Conservation (phyloP, 306 rosid species). For the Quercus cerris region DNA sequence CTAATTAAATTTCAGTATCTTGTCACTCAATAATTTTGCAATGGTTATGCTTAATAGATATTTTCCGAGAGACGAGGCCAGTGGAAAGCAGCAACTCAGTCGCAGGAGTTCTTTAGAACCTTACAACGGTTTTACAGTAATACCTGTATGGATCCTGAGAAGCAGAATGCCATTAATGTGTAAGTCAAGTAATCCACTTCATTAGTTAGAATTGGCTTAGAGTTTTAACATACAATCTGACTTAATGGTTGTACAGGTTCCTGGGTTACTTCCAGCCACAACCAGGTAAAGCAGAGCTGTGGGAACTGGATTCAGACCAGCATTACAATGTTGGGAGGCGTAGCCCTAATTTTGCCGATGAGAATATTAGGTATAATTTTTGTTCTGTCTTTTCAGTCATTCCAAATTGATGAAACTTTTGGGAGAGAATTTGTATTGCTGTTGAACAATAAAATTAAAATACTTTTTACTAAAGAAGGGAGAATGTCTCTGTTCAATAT, state of each 20-base stretch:
- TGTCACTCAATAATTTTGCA: slow-evolving; percentile 1
- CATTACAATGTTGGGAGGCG: slow-evolving; percentile 50
- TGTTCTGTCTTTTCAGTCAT: slow-evolving; percentile 18
- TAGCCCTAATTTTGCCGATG: slow-evolving; percentile 35
- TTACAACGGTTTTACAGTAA: slow-evolving; percentile 88
- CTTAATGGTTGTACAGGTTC: slow-evolving; percentile 54
- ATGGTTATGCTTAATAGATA: slow-evolving; percentile 51
- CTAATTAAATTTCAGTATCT: not conserved
- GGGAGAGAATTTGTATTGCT: not conserved
- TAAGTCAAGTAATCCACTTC: slow-evolving; percentile 34
- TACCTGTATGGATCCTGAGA: slow-evolving; percentile 69
- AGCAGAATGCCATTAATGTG: slow-evolving; percentile 88
- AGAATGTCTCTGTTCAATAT: not conserved
- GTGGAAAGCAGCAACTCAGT: slow-evolving; percentile 94
- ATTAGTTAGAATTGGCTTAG: not conserved
- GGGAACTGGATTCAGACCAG: slow-evolving; percentile 92
- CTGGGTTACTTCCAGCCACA: slow-evolving; percentile 91
- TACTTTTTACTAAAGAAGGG: not conserved
- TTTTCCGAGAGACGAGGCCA: slow-evolving; percentile 94
- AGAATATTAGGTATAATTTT: slow-evolving; percentile 46
- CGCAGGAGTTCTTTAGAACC: slow-evolving; percentile 84
- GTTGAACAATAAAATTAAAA: not conserved
- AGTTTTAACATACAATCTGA: slow-evolving; percentile 9
- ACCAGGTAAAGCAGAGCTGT: slow-evolving; percentile 72
- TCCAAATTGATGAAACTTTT: slow-evolving; percentile 7